Base-by-base conservation (phyloP, 2,329 filamentous ascomycete genomes). In the Nectriaceae sp. region DNA sequence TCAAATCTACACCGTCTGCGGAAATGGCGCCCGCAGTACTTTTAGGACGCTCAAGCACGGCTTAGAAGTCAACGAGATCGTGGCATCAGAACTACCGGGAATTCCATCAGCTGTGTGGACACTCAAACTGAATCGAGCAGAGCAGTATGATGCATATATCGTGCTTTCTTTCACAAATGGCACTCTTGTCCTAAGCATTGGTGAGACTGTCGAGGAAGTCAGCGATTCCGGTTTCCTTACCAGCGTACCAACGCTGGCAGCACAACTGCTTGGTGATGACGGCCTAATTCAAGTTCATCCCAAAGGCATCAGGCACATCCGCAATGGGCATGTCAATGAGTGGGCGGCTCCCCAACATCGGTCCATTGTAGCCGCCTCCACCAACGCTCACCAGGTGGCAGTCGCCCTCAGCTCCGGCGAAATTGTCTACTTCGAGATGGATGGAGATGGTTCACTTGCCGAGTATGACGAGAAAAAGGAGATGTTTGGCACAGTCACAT, bases 361-460 rank as follows among this genome's bases (percentile, higher is more conserved):
- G 19, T 95, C 93, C 0, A 97, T 99, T 55, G 91, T 97, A 40
- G 90, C 93, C 8, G 95, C 93, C 26, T 87, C 93, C 1, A 94
- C 93, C 15, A 99, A 99, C 63, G 86, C 93, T 61, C 84, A 89
- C 36, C 94, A 99, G 70, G 90, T 99, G 21, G 91, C 91, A 3
- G 87, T 97, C 42, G 94, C 94, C 1, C 77, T 99, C 21, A 97
- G 92, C 65, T 97, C 92, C 8, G 93, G 93, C 31, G 94, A 99
- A 68, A 93, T 99, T 54, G 89, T 96, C 36, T 99, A 97, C 66
- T 99, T 99, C 60, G 95, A 99, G 67, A 93, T 97, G 84, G 94
- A 97, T 63, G 81, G 84, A 0, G 93, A 97, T 69, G 92, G 92
- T 22, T 89, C 89, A 3, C 77, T 97, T 24, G 90, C 90, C 26